phyloP scores from a whole-genome alignment of 2,329 filamentous ascomycete genomes.

The Colletotrichum sidae region DNA sequence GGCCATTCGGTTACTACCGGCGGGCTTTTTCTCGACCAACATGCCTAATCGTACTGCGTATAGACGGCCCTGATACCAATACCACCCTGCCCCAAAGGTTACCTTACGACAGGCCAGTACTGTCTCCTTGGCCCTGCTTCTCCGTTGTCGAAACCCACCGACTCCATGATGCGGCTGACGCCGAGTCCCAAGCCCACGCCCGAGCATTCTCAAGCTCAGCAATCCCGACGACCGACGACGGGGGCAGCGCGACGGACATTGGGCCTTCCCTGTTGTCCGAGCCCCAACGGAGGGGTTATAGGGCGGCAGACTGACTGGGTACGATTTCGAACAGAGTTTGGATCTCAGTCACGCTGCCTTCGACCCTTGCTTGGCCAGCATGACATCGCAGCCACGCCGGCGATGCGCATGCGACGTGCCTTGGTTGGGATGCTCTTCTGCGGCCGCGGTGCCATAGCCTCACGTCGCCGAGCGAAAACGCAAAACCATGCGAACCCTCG shows the following conservation, averaged over 20 bases:
- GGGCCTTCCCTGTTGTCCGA: not conserved
- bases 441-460: conserved; percentile 26
- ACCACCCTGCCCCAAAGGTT: conserved; percentile 20
- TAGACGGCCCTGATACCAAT: not conserved
- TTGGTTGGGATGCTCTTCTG: not conserved
- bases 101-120: conserved; percentile 6
- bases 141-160: conserved; percentile 26
- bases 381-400: not conserved
- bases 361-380: conserved; percentile 10
- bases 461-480: conserved; percentile 13
- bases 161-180: conserved; percentile 21
- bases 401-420: not conserved
- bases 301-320: not conserved
- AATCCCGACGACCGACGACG: not conserved
- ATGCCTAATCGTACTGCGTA: too few relatives aligned
- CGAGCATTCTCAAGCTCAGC: not conserved
- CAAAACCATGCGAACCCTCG: conserved; percentile 18
- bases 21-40: conserved; percentile 2
- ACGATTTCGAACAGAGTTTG: conserved; percentile 17
- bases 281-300: not conserved
- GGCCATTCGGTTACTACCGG: conserved; percentile 16
- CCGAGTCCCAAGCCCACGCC: conserved; percentile 7
- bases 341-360: conserved; percentile 16
- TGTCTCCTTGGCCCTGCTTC: conserved; percentile 22
- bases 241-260: not conserved